Evolutionary conservation across 768 basidiomycete species (phyloP), one percentile per base, ranked within the genome.

Genomic region (Boletus subparvulus): DNA sequence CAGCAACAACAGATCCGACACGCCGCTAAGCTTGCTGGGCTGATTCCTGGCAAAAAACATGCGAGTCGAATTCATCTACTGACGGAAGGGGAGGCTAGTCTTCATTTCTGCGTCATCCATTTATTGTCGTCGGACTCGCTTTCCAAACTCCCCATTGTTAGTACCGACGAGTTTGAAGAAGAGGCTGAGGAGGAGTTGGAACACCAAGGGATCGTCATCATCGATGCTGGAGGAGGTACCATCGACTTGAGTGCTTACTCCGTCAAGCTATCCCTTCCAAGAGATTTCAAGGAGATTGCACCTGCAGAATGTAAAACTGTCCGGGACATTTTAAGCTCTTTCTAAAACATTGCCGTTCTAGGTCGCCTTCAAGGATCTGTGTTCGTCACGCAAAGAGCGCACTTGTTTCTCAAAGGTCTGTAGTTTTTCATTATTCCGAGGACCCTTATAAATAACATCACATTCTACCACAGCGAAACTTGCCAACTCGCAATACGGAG

Each of bases 321-420:
- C 2, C 37, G 3, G 14, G 40, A 28, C 6, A 3, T 11, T n/a
- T 13, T 17, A 3, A 6, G 11, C 14, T 43, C 36, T 46, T 47
- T 11, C 28, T 24, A 14, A 26, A 32, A 9, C 21, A 16, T n/a
- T n/a, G 12, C 35, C 11, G 12, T 6, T 6, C 3, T 39, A 78
- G 77, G 76, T 56, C 61, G 65, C 26, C 60, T 77, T 19, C 71
- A 74, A 53, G 77, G 77, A 4, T 74, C 77, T 0, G 71, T 74
- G 3, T 66, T 68, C 17, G 73, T 77, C 5, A 75, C 67, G 13
- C 55, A 54, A 17, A 58, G 71, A 24, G 74, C 73, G 0, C 56
- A 54, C 17, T 21, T 40, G 16, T 70, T 69, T 32, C 56, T 77
- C 13, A 45, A 52, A 44, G 56, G 77, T 74, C 30, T 6, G 64